Base-by-base conservation (phyloP, 805 yeast genomes). In the Blastobotrys americana region DNA sequence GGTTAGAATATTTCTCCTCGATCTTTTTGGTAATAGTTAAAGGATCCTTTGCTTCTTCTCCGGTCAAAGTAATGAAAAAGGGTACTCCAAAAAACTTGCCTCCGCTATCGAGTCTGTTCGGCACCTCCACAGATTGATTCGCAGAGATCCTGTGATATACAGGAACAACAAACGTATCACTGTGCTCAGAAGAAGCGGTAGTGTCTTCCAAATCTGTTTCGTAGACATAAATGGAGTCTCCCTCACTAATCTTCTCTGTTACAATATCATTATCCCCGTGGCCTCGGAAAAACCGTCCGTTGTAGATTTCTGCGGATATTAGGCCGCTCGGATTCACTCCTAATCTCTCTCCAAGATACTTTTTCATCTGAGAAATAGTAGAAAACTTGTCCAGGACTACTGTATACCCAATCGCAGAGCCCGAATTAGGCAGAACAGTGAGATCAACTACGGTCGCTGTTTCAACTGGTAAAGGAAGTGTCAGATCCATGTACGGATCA, bases 401-500 rank as follows among this genome's bases (percentile, higher is more conserved):
- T 64, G 46, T 47, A 25, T 44, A 36, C 20, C 17, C 23, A 5
- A 28, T 33, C 16, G 33, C 18, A 8, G 19, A 18, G 5, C 79
- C 76, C 16, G 66, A 60, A 31, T 76, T 73, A n/a, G 84, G 79
- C 25, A 88, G 73, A 15, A 86, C 65, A 1, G 74, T 68, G 28
- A 90, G 70, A 17, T 72, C 72, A 34, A 79, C 81, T 25, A 68
- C 65, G 96, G 97, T 89, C 39, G 73, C 69, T 41, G 79, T 76
- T 39, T 76, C 76, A 2, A 82, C 76, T 0, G 97, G 97, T 19
- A 90, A 68, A 0, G 97, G 97, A 37, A 90, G 66, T 0, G 98
- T 88, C 51, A 90, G 66, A 58, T 88, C 96, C 65, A 80, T 86
- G 58, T 79, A 90, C 0, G 98, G 97, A 61, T 90, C 98, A 65